Evolutionary conservation across 495 filamentous ascomycete genomes (phyloP).

Genomic region (Penicillium antarcticum): DNA sequence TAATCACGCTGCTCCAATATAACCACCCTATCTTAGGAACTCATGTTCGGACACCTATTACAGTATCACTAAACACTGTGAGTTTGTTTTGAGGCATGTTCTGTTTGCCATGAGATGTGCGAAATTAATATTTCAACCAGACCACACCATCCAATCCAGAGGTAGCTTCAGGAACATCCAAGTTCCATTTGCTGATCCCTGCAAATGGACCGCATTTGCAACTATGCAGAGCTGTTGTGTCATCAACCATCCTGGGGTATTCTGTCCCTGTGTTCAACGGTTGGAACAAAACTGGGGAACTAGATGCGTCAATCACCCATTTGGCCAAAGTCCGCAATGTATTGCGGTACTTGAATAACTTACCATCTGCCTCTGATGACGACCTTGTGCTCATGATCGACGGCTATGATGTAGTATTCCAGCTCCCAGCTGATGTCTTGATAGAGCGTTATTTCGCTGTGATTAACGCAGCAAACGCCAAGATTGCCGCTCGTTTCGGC

Average conservation of each 20-base stretch:
- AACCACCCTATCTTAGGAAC: background rate
- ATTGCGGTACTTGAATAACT: conserved; percentile 8
- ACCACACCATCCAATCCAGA: background rate
- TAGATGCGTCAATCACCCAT: conserved; percentile 13
- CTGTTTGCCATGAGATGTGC: background rate
- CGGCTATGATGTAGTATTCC: conserved; percentile 13
- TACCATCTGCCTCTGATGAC: conserved; percentile 9
- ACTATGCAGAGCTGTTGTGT: conserved; percentile 12
- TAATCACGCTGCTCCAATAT: conserved; percentile 10
- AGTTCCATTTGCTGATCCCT: conserved; percentile 12
- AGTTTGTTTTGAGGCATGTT: background rate
- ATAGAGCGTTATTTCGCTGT: conserved; percentile 14
- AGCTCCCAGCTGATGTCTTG: conserved; percentile 12
- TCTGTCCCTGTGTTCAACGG: conserved; percentile 12
- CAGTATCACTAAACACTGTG: background rate
- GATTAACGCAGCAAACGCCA: conserved; percentile 2
- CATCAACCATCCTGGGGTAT: conserved; percentile 11
- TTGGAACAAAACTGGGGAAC: conserved; percentile 13
- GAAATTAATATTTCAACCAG: background rate
- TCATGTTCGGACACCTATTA: background rate
- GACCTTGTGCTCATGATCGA: conserved; percentile 17
- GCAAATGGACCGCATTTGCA: conserved; percentile 7
- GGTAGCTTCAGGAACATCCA: background rate
- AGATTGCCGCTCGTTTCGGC: conserved; percentile 7
- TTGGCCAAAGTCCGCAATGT: conserved; percentile 15